Percentiles rank a stretch among this genome's conserved stretches.
Conservation (phyloP, 495 filamentous ascomycete genomes). For the Xylaria sp. region DNA sequence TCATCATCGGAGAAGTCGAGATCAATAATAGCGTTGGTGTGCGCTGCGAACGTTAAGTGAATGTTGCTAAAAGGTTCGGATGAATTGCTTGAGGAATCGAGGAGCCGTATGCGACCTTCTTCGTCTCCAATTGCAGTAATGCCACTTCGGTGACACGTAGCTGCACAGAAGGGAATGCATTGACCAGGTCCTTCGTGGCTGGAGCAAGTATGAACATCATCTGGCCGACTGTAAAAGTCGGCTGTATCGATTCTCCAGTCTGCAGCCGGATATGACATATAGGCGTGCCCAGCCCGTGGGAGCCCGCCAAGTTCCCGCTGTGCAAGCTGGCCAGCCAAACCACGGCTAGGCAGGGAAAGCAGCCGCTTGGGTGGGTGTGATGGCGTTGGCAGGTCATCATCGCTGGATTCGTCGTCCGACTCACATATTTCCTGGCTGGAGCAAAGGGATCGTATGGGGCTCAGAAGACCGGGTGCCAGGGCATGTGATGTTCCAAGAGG, state of each 20-base stretch:
- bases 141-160: constrained; percentile 79
- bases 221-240: constrained; percentile 71
- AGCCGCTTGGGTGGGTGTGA: constrained; percentile 30
- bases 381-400: constrained; percentile 38
- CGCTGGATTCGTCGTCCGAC: constrained; percentile 37
- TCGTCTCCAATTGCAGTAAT: constrained; percentile 90
- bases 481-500: constrained; percentile 29
- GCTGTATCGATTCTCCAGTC: constrained; percentile 79
- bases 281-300: constrained; percentile 43
- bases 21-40: constrained; percentile 91
- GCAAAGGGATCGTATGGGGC: constrained; percentile 46
- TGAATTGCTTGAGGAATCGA: constrained; percentile 67
- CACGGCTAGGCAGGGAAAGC: constrained; percentile 46
- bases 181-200: constrained; percentile 61
- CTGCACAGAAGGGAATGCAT: constrained; percentile 80
- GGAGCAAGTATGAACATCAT: constrained; percentile 67
- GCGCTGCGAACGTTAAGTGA: constrained; percentile 74
- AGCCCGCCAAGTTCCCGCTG: constrained; percentile 50
- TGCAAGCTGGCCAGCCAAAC: constrained; percentile 49
- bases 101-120: constrained; percentile 78
- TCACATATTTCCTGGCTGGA: constrained; percentile 40
- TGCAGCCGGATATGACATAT: constrained; percentile 44
- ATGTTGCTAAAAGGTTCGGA: constrained; percentile 66
- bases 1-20: constrained; percentile 88
- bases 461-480: constrained; percentile 37